Evolutionary conservation across 1,284 basidiomycete genomes (phyloP), one percentile per base, ranked within the genome.

Genomic region (Porodaedalea pini): DNA sequence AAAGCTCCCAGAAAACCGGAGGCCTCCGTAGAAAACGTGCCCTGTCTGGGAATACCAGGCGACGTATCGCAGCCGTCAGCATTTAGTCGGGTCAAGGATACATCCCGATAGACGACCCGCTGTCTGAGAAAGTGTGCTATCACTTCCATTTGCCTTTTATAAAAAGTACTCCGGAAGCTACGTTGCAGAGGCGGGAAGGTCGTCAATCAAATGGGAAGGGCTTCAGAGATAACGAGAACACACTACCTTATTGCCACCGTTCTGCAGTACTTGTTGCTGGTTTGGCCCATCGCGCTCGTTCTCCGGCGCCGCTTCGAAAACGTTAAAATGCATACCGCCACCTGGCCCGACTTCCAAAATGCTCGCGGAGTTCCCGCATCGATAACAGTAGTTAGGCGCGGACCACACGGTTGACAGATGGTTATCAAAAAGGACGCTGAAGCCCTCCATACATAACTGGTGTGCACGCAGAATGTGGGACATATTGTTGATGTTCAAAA

Each of bases 371-470:
- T 99, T 99, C 32, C 97, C 97, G 68, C 97, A 99, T 41, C 96
- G 88, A 72, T 93, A 95, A 70, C 97, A 99, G 70, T 99, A 99
- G 71, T 99, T 99, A 17, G 96, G 96, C 43, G 95, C 97, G 36
- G 89, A 93, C 97, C 97, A 99, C 2, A 99, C 97, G 0, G 97
- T 99, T 25, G 92, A 94, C 47, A 99, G 82, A 65, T 92, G 88
- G 65, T 94, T 90, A 71, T 96, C 93, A 72, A 98, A 99, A 34
- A 98, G 78, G 3, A 95, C 94, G 23, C 89, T 86, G 72, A 93
- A 99, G 1, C 97, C 97, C 74, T 99, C 97, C 97, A 99, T 98
- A 73, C 97, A 99, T 4, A 99, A 83, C 69, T 99, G 97, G 72
- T 99, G 97, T 15, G 97, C 97, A 27, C 97, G 90, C 13, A 99